phyloP scores from a whole-genome alignment of 192 early-diverging fungal genomes.

The Backusella macrospora region DNA sequence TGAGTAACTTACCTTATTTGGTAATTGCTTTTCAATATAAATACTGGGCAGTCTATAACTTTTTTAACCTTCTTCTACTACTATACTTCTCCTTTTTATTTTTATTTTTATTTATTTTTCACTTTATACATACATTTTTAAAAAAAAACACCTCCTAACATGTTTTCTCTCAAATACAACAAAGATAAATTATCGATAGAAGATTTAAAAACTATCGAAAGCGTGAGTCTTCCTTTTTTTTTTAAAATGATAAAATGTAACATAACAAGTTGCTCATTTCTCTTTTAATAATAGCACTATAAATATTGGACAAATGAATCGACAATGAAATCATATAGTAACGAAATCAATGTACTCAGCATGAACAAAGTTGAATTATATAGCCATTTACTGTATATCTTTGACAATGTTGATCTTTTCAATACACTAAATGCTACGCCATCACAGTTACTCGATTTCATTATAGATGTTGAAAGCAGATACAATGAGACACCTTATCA shows the following conservation, averaged over 20 bases:
- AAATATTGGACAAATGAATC: not conserved
- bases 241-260: conserved; percentile 39
- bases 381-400: conserved; percentile 80
- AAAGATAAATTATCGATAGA: conserved; percentile 45
- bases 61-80: not conserved
- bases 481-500: conserved; percentile 85
- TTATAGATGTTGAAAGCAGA: conserved; percentile 74
- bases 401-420: conserved; percentile 64
- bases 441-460: conserved; percentile 76
- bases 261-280: conserved; percentile 48
- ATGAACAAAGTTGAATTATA: conserved; percentile 71
- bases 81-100: not conserved
- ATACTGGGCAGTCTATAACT: not conserved
- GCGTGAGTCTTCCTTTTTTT: conserved; percentile 40
- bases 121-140: too few relatives aligned
- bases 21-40: not conserved
- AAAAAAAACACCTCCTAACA: conserved; percentile 7
- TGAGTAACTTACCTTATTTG: not conserved
- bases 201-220: conserved; percentile 62
- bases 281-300: conserved; percentile 37
- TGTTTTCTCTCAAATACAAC: conserved; percentile 55
- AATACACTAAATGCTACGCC: conserved; percentile 54
- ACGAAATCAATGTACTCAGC: conserved; percentile 63
- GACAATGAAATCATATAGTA: conserved; percentile 60
- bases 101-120: not conserved